A percentile compares a stretch with the other conserved stretches of the same genome.
Evolutionary conservation across 176 grass and related monocot genomes (phyloP).

Genomic region (Carex kokanica): DNA sequence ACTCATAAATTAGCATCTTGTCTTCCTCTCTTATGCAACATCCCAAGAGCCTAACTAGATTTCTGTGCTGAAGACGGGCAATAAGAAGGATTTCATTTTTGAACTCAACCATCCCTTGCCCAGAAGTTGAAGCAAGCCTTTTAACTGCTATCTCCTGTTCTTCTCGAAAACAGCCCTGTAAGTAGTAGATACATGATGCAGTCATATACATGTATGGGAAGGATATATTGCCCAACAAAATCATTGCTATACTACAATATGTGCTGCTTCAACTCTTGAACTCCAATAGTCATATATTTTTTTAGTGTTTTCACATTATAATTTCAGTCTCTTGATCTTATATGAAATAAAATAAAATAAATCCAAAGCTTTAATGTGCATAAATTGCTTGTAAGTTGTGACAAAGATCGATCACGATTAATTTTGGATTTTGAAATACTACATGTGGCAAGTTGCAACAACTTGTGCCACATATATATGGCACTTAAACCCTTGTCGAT

Average conservation of each 20-base stretch:
- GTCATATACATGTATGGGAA: background rate
- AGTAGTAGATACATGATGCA: background rate
- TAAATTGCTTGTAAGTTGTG: too few relatives aligned
- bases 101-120: slow-evolving; percentile 14
- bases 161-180: background rate
- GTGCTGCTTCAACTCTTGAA: background rate
- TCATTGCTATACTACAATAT: background rate
- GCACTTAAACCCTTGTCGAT: background rate
- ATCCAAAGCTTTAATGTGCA: too few relatives aligned
- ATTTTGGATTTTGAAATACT: too few relatives aligned
- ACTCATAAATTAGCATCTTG: slow-evolving; percentile 27
- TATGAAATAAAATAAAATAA: too few relatives aligned
- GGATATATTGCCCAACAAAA: background rate
- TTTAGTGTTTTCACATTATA: background rate
- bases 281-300: background rate
- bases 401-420: too few relatives aligned
- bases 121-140: slow-evolving; percentile 6
- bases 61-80: slow-evolving; percentile 31
- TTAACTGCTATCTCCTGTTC: slow-evolving; percentile 27
- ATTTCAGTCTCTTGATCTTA: background rate
- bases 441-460: background rate
- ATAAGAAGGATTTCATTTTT: slow-evolving; percentile 29
- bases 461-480: background rate
- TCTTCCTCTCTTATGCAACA: slow-evolving; percentile 26
- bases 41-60: slow-evolving; percentile 20